Conservation (phyloP, 164 flowering plant species). For the Magnolia officinalis region DNA sequence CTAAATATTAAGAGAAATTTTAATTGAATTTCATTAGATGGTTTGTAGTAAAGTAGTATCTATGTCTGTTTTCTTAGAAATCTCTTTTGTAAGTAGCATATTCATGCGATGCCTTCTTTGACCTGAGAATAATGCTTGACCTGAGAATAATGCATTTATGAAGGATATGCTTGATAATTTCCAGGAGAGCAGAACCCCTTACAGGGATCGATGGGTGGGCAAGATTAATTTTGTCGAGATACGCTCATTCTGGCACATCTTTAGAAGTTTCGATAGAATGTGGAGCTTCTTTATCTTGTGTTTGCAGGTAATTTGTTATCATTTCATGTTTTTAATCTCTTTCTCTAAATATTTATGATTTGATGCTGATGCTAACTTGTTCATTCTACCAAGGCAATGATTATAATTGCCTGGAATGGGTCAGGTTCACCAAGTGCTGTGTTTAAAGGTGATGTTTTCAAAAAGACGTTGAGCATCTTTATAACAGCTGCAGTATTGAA, state of each 20-base stretch:
- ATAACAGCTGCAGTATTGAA: slow-evolving; percentile 93
- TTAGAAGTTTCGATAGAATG: slow-evolving; percentile 93
- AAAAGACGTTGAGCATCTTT: slow-evolving; percentile 77
- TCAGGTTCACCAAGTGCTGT: slow-evolving; percentile 50
- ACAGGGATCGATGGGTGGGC: slow-evolving; percentile 69
- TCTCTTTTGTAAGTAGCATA: not conserved
- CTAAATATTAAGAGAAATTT: too few relatives aligned
- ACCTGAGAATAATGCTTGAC: too few relatives aligned
- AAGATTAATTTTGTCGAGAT: slow-evolving; percentile 94
- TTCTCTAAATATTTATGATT: not conserved
- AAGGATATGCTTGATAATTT: not conserved
- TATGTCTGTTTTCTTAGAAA: too few relatives aligned
- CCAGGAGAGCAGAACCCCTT: slow-evolving; percentile 50
- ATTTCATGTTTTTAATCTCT: not conserved
- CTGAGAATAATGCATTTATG: not conserved
- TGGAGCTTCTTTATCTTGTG: slow-evolving; percentile 85
- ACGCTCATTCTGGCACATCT: slow-evolving; percentile 88
- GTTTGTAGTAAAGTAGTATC: too few relatives aligned
- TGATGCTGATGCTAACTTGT: slow-evolving; percentile 10
- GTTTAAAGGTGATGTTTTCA: slow-evolving; percentile 61
- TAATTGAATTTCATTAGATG: too few relatives aligned
- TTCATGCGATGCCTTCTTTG: too few relatives aligned
- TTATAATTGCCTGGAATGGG: slow-evolving; percentile 93
- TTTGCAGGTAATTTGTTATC: slow-evolving; percentile 56
- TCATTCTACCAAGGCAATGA: slow-evolving; percentile 63